Percentiles rank a stretch among this genome's conserved stretches.
Conservation (phyloP, 305 asterid species). For the Fraxinus greggii region DNA sequence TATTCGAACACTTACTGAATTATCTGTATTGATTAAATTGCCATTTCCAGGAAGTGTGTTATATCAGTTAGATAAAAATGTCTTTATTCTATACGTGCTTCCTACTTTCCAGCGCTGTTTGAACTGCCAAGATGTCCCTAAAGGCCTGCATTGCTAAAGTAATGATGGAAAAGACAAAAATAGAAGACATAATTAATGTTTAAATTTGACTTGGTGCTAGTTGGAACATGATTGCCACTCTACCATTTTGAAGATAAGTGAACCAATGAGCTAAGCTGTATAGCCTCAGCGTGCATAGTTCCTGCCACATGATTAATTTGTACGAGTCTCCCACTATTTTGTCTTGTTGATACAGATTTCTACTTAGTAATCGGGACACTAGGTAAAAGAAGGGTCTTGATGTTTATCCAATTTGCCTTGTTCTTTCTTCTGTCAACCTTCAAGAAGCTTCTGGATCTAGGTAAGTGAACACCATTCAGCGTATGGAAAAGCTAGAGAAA, state of each 20-base stretch:
- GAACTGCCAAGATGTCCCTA: not conserved
- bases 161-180: not conserved
- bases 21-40: not conserved
- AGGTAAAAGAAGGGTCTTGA: not conserved
- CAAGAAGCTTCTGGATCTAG: not conserved
- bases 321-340: not conserved
- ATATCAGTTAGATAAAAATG: not conserved
- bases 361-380: not conserved
- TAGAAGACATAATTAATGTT: not conserved
- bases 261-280: not conserved
- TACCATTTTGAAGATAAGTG: not conserved
- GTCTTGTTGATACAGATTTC: not conserved
- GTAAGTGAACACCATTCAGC: not conserved
- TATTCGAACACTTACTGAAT: not conserved
- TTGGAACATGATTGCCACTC: not conserved
- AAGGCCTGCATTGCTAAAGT: not conserved
- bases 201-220: not conserved
- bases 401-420: not conserved
- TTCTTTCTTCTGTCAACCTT: not conserved
- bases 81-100: not conserved
- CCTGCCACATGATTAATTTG: not conserved
- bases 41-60: not conserved
- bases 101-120: not conserved
- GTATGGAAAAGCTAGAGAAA: not conserved
- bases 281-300: not conserved